Base-by-base conservation (phyloP, 2,329 filamentous ascomycete species). In the Davidsoniella australis region DNA sequence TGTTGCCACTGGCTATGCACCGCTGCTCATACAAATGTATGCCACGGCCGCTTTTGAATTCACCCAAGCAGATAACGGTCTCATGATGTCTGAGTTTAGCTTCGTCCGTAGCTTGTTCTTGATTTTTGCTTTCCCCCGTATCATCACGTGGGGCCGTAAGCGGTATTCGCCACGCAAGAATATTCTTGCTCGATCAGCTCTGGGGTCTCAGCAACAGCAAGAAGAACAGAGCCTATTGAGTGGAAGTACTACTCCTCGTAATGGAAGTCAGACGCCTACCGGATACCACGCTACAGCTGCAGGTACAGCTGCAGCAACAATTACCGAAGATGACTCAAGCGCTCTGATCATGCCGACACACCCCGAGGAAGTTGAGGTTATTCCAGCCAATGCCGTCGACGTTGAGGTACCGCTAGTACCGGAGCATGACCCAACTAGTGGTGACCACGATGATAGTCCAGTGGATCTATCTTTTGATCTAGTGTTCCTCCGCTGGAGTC, bases 1-100 rank as follows among this genome's bases (percentile, higher is more conserved):
- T 0, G 70, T 73, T 1, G 79, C 80, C 0, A 83, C 80, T 0
- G 78, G 77, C 1, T 85, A 82, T 50, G 78, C 80, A 0, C 75
- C 77, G 0, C 66, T 75, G 0, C 63, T 85, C 0, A 68, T 77
- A 29, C 74, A 77, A 54, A 69, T 77, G 66, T 77, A 76, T 49
- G 71, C 72, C 2, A 76, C 73, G 0, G 68, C 72, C 1, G 64
- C 63, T 0, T 77, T 76, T 54, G 63, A 66, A 51, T 78, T 77
- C 51, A 63, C 64, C 43, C 73, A 74, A n/a, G 66, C 62, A 0
- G 66, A 75, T 48, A 77, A 77, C 50, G 73, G 72, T 5, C 71
- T 65, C 59, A 65, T 77, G 40, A 75, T 76, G 68, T 70, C 72
- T 0, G 70, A 68, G 48, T 75, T 72, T 56, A 68, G 71, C 0